Evolutionary conservation across 2,329 filamentous ascomycete genomes (phyloP).

Genomic region (Hymenoscyphus salicellus): DNA sequence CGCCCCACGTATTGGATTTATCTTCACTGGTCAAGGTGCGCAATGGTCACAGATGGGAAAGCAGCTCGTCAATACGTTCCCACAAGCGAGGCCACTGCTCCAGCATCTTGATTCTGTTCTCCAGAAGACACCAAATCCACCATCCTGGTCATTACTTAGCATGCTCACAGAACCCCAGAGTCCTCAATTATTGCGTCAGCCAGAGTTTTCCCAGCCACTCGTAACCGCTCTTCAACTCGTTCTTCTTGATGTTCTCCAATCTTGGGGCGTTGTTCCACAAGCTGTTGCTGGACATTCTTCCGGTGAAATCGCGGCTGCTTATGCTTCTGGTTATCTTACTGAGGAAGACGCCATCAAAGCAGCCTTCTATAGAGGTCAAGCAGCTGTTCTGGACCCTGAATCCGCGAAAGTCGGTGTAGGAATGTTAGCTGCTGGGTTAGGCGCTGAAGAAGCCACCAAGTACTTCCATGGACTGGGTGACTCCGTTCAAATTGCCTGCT

Average conservation of each 20-base stretch:
- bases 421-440: constrained; percentile 22
- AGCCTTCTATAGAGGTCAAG: constrained; percentile 17
- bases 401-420: neutral
- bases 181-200: neutral
- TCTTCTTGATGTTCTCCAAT: constrained; percentile 43
- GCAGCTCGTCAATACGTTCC: constrained; percentile 17
- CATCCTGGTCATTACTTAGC: constrained; percentile 4
- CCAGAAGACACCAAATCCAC: constrained; percentile 7
- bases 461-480: too few relatives aligned
- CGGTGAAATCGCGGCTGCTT: constrained; percentile 49
- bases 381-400: neutral
- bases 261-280: constrained; percentile 41
- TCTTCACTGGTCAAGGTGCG: constrained; percentile 36
- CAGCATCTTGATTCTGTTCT: constrained; percentile 14
- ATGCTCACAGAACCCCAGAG: constrained; percentile 8
- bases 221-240: constrained; percentile 20
- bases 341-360: constrained; percentile 17
- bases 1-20: constrained; percentile 15
- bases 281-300: constrained; percentile 45
- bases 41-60: constrained; percentile 33
- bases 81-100: neutral
- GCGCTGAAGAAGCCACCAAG: constrained; percentile 1
- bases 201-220: constrained; percentile 30
- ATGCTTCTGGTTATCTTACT: constrained; percentile 38
- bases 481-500: constrained; percentile 32